Percentiles rank a stretch among this genome's conserved stretches.
These are phyloP conservation scores for Podaxis rugospora DNA, from an alignment of 768 basidiomycete genomes.

Conservation along the genomic window DNA sequence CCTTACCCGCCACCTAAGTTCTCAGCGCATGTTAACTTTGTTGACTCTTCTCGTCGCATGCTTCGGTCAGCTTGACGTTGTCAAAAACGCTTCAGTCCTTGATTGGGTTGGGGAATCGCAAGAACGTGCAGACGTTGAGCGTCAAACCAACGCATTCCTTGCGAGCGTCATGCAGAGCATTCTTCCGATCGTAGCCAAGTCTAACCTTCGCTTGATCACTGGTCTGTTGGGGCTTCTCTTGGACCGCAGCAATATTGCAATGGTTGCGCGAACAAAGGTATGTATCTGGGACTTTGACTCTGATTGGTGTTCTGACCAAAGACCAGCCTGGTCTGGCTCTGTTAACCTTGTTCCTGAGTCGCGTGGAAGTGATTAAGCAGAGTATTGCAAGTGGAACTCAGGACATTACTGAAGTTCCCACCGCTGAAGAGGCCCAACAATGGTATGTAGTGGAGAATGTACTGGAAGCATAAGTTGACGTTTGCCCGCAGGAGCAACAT, in stretches of 20 bases:
- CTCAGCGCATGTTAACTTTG: constrained; percentile 78
- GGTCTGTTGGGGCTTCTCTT: constrained; percentile 83
- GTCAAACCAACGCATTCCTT: constrained; percentile 89
- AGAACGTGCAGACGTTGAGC: constrained; percentile 68
- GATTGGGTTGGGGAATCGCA: constrained; percentile 61
- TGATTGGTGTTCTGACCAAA: constrained; percentile 8
- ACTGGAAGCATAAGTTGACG: constrained; percentile 1
- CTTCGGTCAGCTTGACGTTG: constrained; percentile 91
- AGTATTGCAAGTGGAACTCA: constrained; percentile 50
- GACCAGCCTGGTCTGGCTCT: constrained; percentile 85
- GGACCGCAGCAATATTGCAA: constrained; percentile 70
- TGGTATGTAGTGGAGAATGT: constrained; percentile 34
- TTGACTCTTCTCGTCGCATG: constrained; percentile 91
- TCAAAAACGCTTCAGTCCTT: constrained; percentile 68
- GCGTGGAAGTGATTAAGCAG: constrained; percentile 91
- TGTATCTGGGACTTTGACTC: constrained; percentile 20
- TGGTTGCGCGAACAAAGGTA: constrained; percentile 78
- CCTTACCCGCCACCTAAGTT: constrained; percentile 76
- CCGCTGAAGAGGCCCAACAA: constrained; percentile 74
- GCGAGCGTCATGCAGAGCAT: constrained; percentile 84
- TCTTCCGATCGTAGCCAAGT: constrained; percentile 73
- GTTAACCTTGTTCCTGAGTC: constrained; percentile 85
- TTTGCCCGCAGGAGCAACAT: constrained; percentile 64
- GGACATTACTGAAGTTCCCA: constrained; percentile 44
- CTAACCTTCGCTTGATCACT: constrained; percentile 76